Evolutionary conservation across 1,284 basidiomycete genomes (phyloP).

Genomic region (Moesziomyces sp.): DNA sequence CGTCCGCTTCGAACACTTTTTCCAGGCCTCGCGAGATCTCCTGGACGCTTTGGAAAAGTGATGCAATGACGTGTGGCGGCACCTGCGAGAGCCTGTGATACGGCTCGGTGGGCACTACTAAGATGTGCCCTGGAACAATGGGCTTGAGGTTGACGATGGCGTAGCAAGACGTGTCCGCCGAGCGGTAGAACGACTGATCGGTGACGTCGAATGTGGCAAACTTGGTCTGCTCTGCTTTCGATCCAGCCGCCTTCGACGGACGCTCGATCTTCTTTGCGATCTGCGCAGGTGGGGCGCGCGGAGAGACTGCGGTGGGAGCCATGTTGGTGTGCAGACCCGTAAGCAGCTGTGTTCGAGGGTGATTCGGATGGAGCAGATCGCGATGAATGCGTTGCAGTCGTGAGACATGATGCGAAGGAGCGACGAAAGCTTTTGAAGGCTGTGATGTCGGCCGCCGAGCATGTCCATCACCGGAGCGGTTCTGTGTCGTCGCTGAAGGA

Average conservation of each 20-base stretch:
- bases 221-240: constrained; percentile 10
- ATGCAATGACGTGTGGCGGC: constrained; percentile 34
- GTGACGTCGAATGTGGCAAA: constrained; percentile 55
- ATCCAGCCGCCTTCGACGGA: not conserved
- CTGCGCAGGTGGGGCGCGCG: constrained; percentile 24
- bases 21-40: constrained; percentile 53
- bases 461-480: constrained; percentile 2
- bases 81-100: constrained; percentile 55
- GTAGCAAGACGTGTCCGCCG: constrained; percentile 16
- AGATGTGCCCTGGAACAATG: constrained; percentile 63
- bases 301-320: constrained; percentile 42
- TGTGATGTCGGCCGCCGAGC: constrained; percentile 11
- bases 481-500: not conserved
- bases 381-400: constrained; percentile 29
- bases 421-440: constrained; percentile 29
- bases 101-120: constrained; percentile 58
- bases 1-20: constrained; percentile 50
- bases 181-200: constrained; percentile 51
- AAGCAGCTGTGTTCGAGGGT: not conserved
- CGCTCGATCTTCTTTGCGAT: constrained; percentile 4
- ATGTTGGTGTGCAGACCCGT: constrained; percentile 11
- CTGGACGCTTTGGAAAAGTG: constrained; percentile 59
- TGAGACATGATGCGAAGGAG: constrained; percentile 19
- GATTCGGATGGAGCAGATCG: constrained; percentile 1
- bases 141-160: constrained; percentile 67